Evolutionary conservation across 2,329 filamentous ascomycete species (phyloP).

Genomic region (Clonostachys solani): DNA sequence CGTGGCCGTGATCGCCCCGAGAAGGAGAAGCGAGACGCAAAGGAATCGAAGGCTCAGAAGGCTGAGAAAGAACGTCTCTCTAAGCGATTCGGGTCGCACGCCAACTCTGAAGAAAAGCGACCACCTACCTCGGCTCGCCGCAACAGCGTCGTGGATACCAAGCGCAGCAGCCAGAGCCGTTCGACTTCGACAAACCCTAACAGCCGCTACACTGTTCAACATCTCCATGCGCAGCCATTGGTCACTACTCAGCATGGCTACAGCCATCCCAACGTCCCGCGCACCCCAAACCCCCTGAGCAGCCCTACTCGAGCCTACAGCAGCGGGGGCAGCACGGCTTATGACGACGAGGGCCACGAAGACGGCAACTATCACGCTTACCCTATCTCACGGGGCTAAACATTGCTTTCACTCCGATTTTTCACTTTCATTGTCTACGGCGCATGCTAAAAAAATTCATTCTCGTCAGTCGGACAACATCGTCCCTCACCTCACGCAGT

Average conservation of each 20-base stretch:
- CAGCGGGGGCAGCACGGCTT: slow-evolving; percentile 6
- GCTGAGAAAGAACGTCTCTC: slow-evolving; percentile 29
- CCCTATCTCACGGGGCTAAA: slow-evolving; percentile 14
- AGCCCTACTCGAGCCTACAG: slow-evolving; percentile 12
- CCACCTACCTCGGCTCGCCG: slow-evolving; percentile 14
- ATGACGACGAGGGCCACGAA: slow-evolving; percentile 21
- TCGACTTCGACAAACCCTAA: slow-evolving; percentile 14
- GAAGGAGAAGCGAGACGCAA: slow-evolving; percentile 13
- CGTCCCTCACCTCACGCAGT: background rate
- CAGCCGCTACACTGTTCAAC: slow-evolving; percentile 10
- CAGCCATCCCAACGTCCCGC: slow-evolving; percentile 17
- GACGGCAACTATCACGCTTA: slow-evolving; percentile 28
- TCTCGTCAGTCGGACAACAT: background rate
- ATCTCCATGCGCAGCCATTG: background rate
- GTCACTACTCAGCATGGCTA: background rate
- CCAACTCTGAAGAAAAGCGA: slow-evolving; percentile 16
- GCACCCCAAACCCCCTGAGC: slow-evolving; percentile 15
- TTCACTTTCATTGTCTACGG: background rate
- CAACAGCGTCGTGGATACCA: slow-evolving; percentile 26
- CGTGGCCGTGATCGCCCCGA: slow-evolving; percentile 3
- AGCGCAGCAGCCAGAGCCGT: slow-evolving; percentile 21
- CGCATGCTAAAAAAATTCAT: background rate
- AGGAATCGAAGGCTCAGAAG: slow-evolving; percentile 19
- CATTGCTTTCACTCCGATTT: background rate
- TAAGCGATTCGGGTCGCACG: slow-evolving; percentile 18